Evolutionary conservation across 2,329 filamentous ascomycete genomes (phyloP).

Genomic region (Aspergillus sp.): DNA sequence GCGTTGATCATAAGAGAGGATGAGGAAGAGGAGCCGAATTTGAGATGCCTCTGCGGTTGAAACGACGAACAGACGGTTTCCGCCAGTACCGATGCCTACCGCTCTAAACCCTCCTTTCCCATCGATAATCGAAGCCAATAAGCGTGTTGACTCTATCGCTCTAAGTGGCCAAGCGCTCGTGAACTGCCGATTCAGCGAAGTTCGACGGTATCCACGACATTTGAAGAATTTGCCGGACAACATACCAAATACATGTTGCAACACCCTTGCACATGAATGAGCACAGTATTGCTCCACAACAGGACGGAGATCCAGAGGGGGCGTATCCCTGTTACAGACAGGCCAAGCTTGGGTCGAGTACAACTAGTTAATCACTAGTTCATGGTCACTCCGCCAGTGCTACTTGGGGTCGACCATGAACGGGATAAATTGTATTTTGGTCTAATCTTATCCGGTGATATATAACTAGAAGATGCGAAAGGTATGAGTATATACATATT

Average conservation of each 20-base stretch:
- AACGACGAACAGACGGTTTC: background rate
- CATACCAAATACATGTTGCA: too few species aligned
- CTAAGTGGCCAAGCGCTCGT: background rate
- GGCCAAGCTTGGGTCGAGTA: background rate
- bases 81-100: background rate
- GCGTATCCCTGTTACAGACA: too few species aligned
- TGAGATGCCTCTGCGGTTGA: background rate
- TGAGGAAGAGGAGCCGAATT: slow-evolving; percentile 5
- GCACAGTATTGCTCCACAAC: too few species aligned
- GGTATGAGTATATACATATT: slow-evolving; percentile 1
- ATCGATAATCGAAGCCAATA: background rate
- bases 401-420: background rate
- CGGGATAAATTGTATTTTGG: background rate
- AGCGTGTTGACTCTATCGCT: background rate
- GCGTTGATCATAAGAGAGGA: slow-evolving; percentile 28
- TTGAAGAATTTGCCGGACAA: too few species aligned
- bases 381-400: background rate
- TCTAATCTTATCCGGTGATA: slow-evolving; percentile 1
- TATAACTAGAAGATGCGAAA: background rate
- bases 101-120: background rate
- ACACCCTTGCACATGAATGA: too few species aligned
- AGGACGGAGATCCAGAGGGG: too few species aligned
- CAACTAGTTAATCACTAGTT: background rate
- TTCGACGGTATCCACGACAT: background rate
- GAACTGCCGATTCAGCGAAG: background rate